phyloP scores from a whole-genome alignment of 2,329 filamentous ascomycete genomes.

The Alternaria gaisen region DNA sequence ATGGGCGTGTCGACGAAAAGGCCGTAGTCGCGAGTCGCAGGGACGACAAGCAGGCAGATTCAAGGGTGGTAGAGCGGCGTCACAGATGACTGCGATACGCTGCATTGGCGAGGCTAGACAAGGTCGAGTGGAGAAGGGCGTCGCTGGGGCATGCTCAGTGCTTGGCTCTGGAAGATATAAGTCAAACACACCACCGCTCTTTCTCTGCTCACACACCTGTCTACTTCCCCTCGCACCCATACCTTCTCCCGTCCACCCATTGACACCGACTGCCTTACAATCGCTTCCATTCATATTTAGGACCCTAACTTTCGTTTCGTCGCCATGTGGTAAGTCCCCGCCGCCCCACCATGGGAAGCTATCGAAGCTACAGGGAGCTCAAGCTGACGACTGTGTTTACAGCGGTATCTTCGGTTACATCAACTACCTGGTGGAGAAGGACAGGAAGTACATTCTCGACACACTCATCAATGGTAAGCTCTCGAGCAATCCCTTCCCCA shows the following conservation, averaged over 20 bases:
- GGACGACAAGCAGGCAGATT: constrained; percentile 31
- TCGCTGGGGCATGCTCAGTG: constrained; percentile 40
- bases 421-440: constrained; percentile 99
- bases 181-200: constrained; percentile 48
- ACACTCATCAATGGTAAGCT: constrained; percentile 91
- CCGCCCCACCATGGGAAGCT: constrained; percentile 29
- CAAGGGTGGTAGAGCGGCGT: constrained; percentile 33
- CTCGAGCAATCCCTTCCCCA: not conserved
- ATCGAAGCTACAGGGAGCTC: not conserved
- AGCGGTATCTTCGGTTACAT: constrained; percentile 98
- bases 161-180: constrained; percentile 46
- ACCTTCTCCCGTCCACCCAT: constrained; percentile 28
- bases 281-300: constrained; percentile 40
- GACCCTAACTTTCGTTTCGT: constrained; percentile 37
- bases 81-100: constrained; percentile 36
- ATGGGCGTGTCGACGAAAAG: constrained; percentile 6
- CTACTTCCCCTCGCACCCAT: constrained; percentile 21
- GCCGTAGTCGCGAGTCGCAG: constrained; percentile 6
- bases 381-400: constrained; percentile 28
- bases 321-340: constrained; percentile 51
- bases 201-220: constrained; percentile 41
- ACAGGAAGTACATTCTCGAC: constrained; percentile 94
- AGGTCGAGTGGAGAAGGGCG: constrained; percentile 37
- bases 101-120: constrained; percentile 40
- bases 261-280: constrained; percentile 29